These are phyloP conservation scores for Tolypocladium album DNA, from an alignment of 2,329 filamentous ascomycete species.

Conservation along the genomic window DNA sequence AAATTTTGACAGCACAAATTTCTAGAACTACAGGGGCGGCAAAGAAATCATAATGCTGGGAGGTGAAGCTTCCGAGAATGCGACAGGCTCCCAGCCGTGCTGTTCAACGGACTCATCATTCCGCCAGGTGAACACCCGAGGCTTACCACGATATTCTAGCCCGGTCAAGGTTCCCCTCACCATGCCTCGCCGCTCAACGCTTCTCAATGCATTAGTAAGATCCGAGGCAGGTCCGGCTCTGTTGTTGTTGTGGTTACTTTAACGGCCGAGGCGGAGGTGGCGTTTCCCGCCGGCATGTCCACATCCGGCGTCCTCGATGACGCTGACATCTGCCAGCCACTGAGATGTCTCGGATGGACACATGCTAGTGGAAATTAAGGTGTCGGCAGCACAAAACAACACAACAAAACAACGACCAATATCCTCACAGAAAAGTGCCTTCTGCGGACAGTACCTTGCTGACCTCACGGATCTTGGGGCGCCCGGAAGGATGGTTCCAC, in stretches of 20 bases:
- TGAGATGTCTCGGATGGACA: neutral
- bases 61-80: no score
- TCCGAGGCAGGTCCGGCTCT: neutral
- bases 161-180: neutral
- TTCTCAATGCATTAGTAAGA: neutral
- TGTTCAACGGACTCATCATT: no score
- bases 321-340: neutral
- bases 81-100: no score
- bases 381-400: neutral
- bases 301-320: neutral
- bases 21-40: no score
- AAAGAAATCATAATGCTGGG: no score
- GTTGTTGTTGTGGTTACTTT: neutral
- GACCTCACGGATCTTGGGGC: no score
- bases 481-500: no score
- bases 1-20: no score
- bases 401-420: neutral
- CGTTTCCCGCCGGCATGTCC: neutral
- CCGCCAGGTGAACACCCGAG: no score
- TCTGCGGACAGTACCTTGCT: neutral
- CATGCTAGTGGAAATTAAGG: neutral
- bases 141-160: neutral
- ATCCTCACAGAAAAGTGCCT: neutral
- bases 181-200: no score
- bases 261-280: neutral